Evolutionary conservation across 176 grass and related monocot genomes (phyloP), one percentile per base, ranked within the genome.

Genomic region (Zizania latifolia): DNA sequence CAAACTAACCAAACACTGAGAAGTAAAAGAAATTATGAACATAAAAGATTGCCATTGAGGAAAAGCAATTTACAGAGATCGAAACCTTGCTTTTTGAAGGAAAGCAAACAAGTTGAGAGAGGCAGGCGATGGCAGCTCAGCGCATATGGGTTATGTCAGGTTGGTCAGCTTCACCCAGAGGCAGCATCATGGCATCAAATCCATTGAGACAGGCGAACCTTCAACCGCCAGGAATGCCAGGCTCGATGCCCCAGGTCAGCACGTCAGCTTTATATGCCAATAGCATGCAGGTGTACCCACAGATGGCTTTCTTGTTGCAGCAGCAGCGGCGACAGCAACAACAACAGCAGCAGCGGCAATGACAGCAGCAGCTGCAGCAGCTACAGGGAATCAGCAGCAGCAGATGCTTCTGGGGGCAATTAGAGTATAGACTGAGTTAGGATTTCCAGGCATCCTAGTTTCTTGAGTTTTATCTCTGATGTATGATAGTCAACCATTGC

Each of bases 71-170:
- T 70, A 92, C 96, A 0, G 96, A 99, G 76, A 68, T 99, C 1
- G 96, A 99, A 77, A 99, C 92, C 68, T 39, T 82, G 35, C 79
- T 99, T 56, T 56, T 79, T 95, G 76, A 99, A 92, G 85, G 92
- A 95, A 78, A 92, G 96, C 5, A 92, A 99, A 70, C 87, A 86
- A 33, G 56, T 71, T 31, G 96, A 99, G 72, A 65, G 71, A 94
- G 92, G 79, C 96, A 99, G 54, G 71, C 62, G 2, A 62, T 95
- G 40, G 71, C 80, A 53, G 65, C 89, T 23, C 89, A 92, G 66
- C 84, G 89, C 16, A 28, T 50, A 4, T 68, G 82, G 6, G 41
- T 99, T 62, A 60, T 99, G 78, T 90, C 96, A 79, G 58, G 85
- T 17, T 76, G 58, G 48, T 78, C 84, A 9, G 73, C 57, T 72